Conservation (phyloP, 305 asterid genomes). For the Solanum hybrid region DNA sequence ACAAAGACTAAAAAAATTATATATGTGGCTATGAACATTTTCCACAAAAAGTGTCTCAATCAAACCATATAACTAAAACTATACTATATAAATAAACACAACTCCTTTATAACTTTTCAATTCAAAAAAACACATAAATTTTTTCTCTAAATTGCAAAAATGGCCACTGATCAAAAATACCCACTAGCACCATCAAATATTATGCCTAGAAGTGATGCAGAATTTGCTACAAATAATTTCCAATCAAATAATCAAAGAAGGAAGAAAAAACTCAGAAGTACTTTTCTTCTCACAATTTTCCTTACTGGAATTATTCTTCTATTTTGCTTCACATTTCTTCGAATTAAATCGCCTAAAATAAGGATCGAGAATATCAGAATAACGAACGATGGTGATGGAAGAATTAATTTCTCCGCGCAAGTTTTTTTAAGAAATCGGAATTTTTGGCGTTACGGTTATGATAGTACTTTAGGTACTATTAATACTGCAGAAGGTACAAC, state of each 20-base stretch:
- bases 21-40: not conserved
- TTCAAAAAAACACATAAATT: not conserved
- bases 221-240: constrained; percentile 13
- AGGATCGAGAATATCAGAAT: not conserved
- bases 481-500: not conserved
- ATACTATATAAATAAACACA: not conserved
- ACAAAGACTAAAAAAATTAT: not conserved
- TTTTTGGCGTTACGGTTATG: not conserved
- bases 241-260: constrained; percentile 13
- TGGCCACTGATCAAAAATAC: constrained; percentile 7
- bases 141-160: not conserved
- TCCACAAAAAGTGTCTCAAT: not conserved
- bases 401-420: not conserved
- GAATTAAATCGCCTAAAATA: not conserved
- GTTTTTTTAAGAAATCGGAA: not conserved
- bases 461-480: not conserved
- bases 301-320: constrained; percentile 17
- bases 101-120: not conserved
- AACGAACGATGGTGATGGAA: not conserved
- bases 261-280: constrained; percentile 23
- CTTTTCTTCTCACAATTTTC: constrained; percentile 16
- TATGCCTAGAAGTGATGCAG: constrained; percentile 38
- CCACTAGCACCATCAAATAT: constrained; percentile 31
- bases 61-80: not conserved
- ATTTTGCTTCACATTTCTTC: constrained; percentile 4